Conservation (phyloP, 192 early-diverging fungal genomes). For the Cladochytrium replicatum region DNA sequence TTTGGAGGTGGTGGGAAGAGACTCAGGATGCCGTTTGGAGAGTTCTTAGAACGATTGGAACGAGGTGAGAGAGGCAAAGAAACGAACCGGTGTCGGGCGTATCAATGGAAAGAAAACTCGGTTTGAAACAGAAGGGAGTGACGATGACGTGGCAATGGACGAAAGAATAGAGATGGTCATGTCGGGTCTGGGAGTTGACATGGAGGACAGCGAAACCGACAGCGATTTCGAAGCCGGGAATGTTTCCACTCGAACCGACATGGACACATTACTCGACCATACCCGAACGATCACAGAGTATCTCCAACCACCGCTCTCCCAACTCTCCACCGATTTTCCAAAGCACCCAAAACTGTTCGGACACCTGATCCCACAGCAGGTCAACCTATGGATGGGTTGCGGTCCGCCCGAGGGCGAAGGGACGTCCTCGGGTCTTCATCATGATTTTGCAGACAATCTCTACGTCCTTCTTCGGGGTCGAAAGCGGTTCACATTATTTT, state of each 20-base stretch:
- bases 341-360: slow-evolving; percentile 13
- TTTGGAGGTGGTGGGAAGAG: slow-evolving; percentile 23
- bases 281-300: slow-evolving; percentile 5
- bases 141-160: slow-evolving; percentile 1
- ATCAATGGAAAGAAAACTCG: too few species aligned
- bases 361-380: slow-evolving; percentile 27
- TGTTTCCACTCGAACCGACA: neutral
- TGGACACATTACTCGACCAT: neutral
- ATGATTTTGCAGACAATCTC: slow-evolving; percentile 33
- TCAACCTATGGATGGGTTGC: slow-evolving; percentile 31
- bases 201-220: slow-evolving; percentile 1
- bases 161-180: neutral
- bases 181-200: neutral
- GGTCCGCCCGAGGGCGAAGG: slow-evolving; percentile 6
- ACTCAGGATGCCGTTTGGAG: slow-evolving; percentile 18
- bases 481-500: slow-evolving; percentile 19
- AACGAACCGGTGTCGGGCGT: too few species aligned
- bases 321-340: slow-evolving; percentile 14
- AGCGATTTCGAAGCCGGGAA: neutral
- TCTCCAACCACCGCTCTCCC: slow-evolving; percentile 17
- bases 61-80: too few species aligned
- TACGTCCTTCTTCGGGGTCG: slow-evolving; percentile 22
- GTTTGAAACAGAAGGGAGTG: slow-evolving; percentile 2
- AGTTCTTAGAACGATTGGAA: slow-evolving; percentile 17
- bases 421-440: slow-evolving; percentile 25